Evolutionary conservation across 2,329 filamentous ascomycete genomes (phyloP), one percentile per base, ranked within the genome.

Genomic region (Neofusicoccum parvum): DNA sequence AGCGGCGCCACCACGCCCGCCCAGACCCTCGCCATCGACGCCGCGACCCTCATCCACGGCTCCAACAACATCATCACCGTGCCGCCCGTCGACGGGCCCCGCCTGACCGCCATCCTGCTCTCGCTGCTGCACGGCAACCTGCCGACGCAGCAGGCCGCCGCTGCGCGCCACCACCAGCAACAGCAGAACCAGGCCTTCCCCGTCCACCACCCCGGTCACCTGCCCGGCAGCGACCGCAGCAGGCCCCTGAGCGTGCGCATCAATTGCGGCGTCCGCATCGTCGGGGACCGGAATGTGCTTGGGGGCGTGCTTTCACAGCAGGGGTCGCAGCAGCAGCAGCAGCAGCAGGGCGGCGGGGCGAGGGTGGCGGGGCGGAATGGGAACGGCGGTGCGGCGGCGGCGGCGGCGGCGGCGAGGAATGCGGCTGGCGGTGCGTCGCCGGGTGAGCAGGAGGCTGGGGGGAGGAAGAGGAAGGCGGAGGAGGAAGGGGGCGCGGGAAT

Each of bases 1-100:
- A 41, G 23, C 56, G 2, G 7, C 15, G 15, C 62, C 39, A 12
- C 60, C 14, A 10, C 32, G 10, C 2, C 70, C 67, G 27, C 14
- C 70, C 54, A 67, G 67, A 77, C 73, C 56, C 73, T 87, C 50
- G 76, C 74, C 15, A 82, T 88, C 75, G 81, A 82, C 69, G 80
- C 82, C 15, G 78, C 81, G 0, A 72, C 86, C 70, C 76, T 70
- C 66, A 76, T 87, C 69, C 73, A 74, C 43, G 81, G 80, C 67
- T 78, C 78, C 72, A 77, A 81, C 72, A 88, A 87, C 72, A 71
- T 84, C 56, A 73, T 86, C 51, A 80, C 80, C 20, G 71, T 85
- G 20, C 70, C 75, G 0, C 71, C 78, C 3, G 76, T 80, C 5
- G 74, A 78, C 77, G 82, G 71, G 71, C 77, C 70, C 69, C 76